Conservation (phyloP, 257 asterid species). For the Solanum corneliomulleri region DNA sequence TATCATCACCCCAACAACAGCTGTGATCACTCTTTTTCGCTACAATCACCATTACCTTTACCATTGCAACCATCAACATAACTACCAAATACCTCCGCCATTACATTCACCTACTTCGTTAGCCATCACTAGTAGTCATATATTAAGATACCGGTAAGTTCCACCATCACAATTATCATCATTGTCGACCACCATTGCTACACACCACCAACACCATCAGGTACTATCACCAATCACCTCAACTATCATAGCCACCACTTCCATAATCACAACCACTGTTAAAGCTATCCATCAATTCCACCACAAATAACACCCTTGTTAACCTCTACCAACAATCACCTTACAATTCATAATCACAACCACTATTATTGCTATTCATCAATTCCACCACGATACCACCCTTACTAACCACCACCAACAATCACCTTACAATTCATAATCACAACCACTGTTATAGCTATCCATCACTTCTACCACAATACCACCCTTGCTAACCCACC, state of each 20-base stretch:
- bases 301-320: background rate
- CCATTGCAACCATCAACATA: background rate
- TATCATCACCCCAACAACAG: background rate
- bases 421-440: background rate
- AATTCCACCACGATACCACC: too few relatives aligned
- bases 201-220: background rate
- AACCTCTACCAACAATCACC: background rate
- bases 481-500: background rate
- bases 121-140: background rate
- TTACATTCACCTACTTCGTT: background rate
- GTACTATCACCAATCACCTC: background rate
- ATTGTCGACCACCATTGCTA: background rate
- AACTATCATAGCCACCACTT: background rate
- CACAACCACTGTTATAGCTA: too few relatives aligned
- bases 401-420: background rate
- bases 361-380: too few relatives aligned
- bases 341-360: background rate
- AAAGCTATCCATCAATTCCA: background rate
- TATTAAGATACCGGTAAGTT: background rate
- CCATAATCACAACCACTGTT: background rate
- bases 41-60: background rate
- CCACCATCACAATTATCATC: background rate
- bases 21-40: background rate
- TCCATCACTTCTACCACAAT: too few relatives aligned
- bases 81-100: background rate